These are phyloP conservation scores for Yamadazyma kanchanaburiensis DNA, from an alignment of 1,139 yeast genomes.

Conservation along the genomic window DNA sequence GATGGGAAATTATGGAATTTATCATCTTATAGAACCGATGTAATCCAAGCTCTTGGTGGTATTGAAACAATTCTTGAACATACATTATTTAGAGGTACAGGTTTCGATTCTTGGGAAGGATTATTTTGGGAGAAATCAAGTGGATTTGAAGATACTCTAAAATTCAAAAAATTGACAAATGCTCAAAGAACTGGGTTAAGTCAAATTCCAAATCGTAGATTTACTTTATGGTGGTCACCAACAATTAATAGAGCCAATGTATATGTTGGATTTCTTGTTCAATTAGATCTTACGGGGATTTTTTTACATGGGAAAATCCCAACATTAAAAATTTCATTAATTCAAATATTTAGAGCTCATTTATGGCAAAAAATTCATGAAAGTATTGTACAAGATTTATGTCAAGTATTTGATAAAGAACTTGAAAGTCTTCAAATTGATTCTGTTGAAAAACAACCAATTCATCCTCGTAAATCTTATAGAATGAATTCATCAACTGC, in stretches of 20 bases:
- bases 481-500: slow-evolving; percentile 97
- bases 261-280: slow-evolving; percentile 95
- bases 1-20: slow-evolving; percentile 97
- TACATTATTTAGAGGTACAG: slow-evolving; percentile 93
- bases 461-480: slow-evolving; percentile 96
- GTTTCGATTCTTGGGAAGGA: slow-evolving; percentile 98
- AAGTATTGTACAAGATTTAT: slow-evolving; percentile 86
- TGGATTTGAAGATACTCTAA: slow-evolving; percentile 95
- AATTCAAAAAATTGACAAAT: slow-evolving; percentile 89
- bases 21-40: slow-evolving; percentile 91
- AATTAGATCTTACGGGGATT: slow-evolving; percentile 93
- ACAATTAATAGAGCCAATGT: slow-evolving; percentile 97
- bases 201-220: slow-evolving; percentile 96
- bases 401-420: slow-evolving; percentile 89
- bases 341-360: slow-evolving; percentile 96
- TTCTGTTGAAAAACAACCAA: slow-evolving; percentile 83
- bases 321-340: slow-evolving; percentile 88
- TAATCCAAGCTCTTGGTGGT: slow-evolving; percentile 96
- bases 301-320: slow-evolving; percentile 98
- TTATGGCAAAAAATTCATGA: slow-evolving; percentile 99
- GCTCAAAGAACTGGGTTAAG: slow-evolving; percentile 97
- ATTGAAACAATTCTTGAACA: slow-evolving; percentile 95
- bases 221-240: slow-evolving; percentile 99
- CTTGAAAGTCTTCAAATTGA: slow-evolving; percentile 81
- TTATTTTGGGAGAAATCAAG: slow-evolving; percentile 97